A percentile compares a stretch with the other conserved stretches of the same genome.
Conservation (phyloP, 2,329 filamentous ascomycete genomes). For the Fusarium sp. region DNA sequence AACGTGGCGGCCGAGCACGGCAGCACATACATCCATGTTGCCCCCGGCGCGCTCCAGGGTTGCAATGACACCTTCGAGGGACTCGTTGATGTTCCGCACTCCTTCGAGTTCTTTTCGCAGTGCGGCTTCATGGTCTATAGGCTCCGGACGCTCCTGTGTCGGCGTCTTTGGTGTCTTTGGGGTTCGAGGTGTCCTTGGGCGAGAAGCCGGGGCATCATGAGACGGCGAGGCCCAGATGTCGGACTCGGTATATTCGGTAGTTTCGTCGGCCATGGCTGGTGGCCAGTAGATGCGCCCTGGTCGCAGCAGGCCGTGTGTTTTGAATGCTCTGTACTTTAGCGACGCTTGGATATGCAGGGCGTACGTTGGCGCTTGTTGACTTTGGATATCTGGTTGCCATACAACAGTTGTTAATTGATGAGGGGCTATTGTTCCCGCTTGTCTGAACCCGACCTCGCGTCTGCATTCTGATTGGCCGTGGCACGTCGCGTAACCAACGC, state of each 20-base stretch:
- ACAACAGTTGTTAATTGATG: conserved; percentile 36
- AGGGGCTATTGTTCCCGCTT: conserved; percentile 42
- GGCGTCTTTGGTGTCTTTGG: conserved; percentile 66
- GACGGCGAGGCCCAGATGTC: conserved; percentile 65
- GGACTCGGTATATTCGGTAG: conserved; percentile 63
- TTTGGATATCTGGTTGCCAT: conserved; percentile 29
- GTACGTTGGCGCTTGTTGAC: conserved; percentile 37
- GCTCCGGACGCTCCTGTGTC: conserved; percentile 61
- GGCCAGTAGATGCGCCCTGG: conserved; percentile 26
- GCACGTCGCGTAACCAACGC: conserved; percentile 51
- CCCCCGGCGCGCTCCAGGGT: conserved; percentile 80
- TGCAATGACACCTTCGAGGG: conserved; percentile 84
- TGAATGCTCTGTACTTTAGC: conserved; percentile 17
- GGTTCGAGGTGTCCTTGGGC: conserved; percentile 57
- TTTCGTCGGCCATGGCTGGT: conserved; percentile 61
- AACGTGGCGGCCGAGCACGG: conserved; percentile 2
- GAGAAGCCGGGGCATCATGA: conserved; percentile 51
- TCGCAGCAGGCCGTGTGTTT: conserved; percentile 34
- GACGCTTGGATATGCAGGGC: conserved; percentile 32
- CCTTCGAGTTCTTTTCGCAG: conserved; percentile 86
- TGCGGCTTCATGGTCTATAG: conserved; percentile 78
- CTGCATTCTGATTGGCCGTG: conserved; percentile 46
- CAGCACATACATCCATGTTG: conserved; percentile 78
- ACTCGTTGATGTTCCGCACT: conserved; percentile 88
- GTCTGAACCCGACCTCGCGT: conserved; percentile 20